phyloP scores from a whole-genome alignment of 2,329 filamentous ascomycete species.

The Aureobasidium leucospermi region DNA sequence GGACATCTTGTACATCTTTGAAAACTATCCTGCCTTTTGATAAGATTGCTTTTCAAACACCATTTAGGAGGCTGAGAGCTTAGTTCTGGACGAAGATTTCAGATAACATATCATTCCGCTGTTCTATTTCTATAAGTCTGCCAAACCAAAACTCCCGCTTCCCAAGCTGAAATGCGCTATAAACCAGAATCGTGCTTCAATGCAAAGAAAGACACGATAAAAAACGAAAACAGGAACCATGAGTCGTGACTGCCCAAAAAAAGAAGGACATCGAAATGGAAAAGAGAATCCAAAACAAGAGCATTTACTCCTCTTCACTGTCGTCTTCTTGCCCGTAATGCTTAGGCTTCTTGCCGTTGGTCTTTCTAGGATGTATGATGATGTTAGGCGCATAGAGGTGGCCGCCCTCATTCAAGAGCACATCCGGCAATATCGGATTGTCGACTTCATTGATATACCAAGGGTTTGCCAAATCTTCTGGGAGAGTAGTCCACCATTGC shows the following conservation, averaged over 20 bases:
- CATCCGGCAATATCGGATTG: slow-evolving; percentile 21
- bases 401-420: slow-evolving; percentile 26
- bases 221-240: background rate
- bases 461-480: slow-evolving; percentile 26
- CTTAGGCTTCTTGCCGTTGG: slow-evolving; percentile 13
- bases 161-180: background rate
- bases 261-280: background rate
- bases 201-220: background rate
- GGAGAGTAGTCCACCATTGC: slow-evolving; percentile 29
- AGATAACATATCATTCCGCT: no score
- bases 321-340: slow-evolving; percentile 1
- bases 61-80: no score
- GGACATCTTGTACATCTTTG: no score
- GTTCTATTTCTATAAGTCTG: no score
- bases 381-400: slow-evolving; percentile 31
- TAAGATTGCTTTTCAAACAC: no score
- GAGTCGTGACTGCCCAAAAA: background rate
- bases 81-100: no score
- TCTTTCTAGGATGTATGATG: slow-evolving; percentile 34
- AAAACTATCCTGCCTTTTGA: no score
- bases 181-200: background rate
- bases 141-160: background rate
- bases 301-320: background rate
- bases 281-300: background rate
- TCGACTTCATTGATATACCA: slow-evolving; percentile 26